Base-by-base conservation (phyloP, 2,329 filamentous ascomycete species). In the Venturia carpophila region DNA sequence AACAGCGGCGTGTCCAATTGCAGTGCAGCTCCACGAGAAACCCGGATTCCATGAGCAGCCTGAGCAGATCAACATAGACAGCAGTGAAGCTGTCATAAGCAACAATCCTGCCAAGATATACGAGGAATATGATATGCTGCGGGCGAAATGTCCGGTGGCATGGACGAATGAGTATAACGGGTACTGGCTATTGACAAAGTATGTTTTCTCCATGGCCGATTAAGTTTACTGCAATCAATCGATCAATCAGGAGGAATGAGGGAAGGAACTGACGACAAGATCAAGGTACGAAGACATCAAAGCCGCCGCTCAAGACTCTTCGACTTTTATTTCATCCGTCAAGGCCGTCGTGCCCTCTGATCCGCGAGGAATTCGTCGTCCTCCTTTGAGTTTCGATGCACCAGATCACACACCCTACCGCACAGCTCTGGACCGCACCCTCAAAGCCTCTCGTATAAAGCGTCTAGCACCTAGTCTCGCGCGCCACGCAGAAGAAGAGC, bases 171-270 rank as follows among this genome's bases (percentile, higher is more conserved):
- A 67, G n/a, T 60, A 68, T 30, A 63, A 65, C 24, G 68, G 68
- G 17, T 69, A 52, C 43, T 69, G 67, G 68, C 42, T 69, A 39
- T 63, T 69, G 13, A 68, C 68, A 34, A 49, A 63, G 45, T 68
- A 66, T 4, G 47, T 39, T 64, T 60, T 9, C 47, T 24, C 39
- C 3, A 63, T 10, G 15, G 19, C 27, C 13, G 3, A 6, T 9
- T 11, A 11, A 11, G 9, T 10, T 41, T 15, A 41, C 10, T 5
- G 5, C 30, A 10, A 63, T 37, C 15, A 21, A 30, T 19, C n/a
- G 4, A 34, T 6, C 27, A 58, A 11, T 1, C n/a, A 3, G 4
- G 9, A 58, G 17, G 10, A 30, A 37, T 1, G 15, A 24, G 37
- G 21, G 62, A 34, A 19, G 30, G 3, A 10, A 43, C 37, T 63